Evolutionary conservation across 1,139 yeast species (phyloP), one percentile per base, ranked within the genome.

Genomic region (Hemisphaericaspora xylofermentans): DNA sequence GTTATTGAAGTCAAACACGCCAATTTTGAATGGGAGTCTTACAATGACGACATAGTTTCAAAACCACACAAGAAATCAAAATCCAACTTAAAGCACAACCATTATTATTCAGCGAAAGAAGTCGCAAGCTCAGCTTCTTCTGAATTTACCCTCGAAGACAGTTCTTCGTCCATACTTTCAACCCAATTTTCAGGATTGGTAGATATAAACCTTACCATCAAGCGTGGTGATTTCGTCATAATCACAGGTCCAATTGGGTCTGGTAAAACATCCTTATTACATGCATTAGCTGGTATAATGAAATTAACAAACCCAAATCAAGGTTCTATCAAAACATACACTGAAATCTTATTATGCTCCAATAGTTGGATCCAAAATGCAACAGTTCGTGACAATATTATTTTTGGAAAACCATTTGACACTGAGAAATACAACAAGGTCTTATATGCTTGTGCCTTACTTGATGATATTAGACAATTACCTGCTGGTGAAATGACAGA

Each of bases 321-420:
- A 2, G 74, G 72, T 21, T 40, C 48, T 5, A 46, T 68, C 37
- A 50, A 45, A 6, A 53, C 66, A 13, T 53, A 60, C 40, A 63
- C 62, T 19, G 63, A 59, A 24, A 49, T 61, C 29, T 52, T 68
- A 31, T 55, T 66, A 32, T 66, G 74, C 43, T 56, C 66, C 10
- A 50, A 58, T 10, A 73, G 74, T 15, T 71, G 76, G 76, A 68
- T 71, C 41, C 76, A 71, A 55, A 71, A 70, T 47, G 60, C 75
- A n/a, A 66, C 75, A 19, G 66, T 71, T 16, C 58, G 70, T 38
- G 68, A 68, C 31, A 71, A 71, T 51, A 70, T 71, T 31, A 44
- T 60, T 28, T 71, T 71, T 49, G 75, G 76, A 10, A 52, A 57
- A 32, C 56, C 56, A 15, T 67, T 53, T 45, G 70, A 70, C 42